Percentiles rank a stretch among this genome's conserved stretches.
phyloP scores from a whole-genome alignment of 352 stramenopile species.

The Globisporangium iwayamae region DNA sequence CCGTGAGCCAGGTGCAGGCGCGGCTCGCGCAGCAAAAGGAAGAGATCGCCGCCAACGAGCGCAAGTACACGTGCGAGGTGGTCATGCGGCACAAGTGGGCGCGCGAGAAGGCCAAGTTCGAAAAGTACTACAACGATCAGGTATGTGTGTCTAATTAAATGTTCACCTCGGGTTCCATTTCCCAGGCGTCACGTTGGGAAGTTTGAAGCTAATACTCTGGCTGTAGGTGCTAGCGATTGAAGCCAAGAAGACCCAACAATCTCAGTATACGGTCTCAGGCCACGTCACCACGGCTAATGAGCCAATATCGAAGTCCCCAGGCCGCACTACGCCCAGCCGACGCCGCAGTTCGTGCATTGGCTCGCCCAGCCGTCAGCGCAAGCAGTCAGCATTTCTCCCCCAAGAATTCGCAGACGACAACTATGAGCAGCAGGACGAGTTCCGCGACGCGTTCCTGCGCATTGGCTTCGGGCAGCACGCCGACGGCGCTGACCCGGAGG shows the following conservation, averaged over 20 bases:
- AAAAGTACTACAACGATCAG: constrained; percentile 83
- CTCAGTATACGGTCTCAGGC: background rate
- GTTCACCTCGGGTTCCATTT: background rate
- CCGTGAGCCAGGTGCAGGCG: constrained; percentile 68
- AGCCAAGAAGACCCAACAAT: constrained; percentile 5
- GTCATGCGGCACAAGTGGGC: constrained; percentile 73
- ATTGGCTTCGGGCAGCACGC: constrained; percentile 60
- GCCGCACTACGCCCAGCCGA: background rate
- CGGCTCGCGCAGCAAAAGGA: constrained; percentile 63
- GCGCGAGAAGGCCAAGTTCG: constrained; percentile 78
- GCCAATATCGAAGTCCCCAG: background rate
- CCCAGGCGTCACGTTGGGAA: too few species aligned
- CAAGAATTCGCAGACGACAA: background rate
- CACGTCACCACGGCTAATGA: background rate
- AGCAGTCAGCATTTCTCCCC: background rate
- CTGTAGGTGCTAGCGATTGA: constrained; percentile 15
- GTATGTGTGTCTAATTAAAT: constrained; percentile 15
- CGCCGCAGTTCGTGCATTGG: constrained; percentile 10
- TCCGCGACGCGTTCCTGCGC: constrained; percentile 58
- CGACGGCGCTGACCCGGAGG: constrained; percentile 56
- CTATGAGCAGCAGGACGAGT: constrained; percentile 23
- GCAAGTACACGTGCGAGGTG: constrained; percentile 66
- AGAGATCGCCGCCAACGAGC: constrained; percentile 56
- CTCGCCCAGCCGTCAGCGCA: constrained; percentile 8
- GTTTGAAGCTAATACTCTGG: too few species aligned